phyloP scores from a whole-genome alignment of 2,329 filamentous ascomycete species.

The Paecilomyces sp. region DNA sequence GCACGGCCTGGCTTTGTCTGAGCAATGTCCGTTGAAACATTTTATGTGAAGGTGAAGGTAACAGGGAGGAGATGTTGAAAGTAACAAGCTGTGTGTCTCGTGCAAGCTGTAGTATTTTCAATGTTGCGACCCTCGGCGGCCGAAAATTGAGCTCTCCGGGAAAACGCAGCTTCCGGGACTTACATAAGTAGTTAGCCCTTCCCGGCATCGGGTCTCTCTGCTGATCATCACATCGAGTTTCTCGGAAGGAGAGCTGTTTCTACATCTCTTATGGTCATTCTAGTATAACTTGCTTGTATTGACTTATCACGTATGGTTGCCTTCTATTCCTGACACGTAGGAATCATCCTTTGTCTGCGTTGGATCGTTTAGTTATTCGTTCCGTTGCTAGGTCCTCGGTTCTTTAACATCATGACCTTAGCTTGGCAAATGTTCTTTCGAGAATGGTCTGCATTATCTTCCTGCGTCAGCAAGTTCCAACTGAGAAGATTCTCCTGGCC shows the following conservation, averaged over 20 bases:
- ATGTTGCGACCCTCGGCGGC: not conserved
- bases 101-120: slow-evolving; percentile 1
- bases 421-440: not conserved
- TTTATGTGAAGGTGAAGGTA: slow-evolving; percentile 6
- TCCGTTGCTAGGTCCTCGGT: not conserved
- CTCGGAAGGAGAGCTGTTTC: too few relatives aligned
- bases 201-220: not conserved
- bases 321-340: not conserved
- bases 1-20: slow-evolving; percentile 33
- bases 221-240: not conserved
- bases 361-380: not conserved
- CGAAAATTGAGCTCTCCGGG: slow-evolving; percentile 4
- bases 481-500: not conserved
- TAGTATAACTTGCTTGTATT: too few relatives aligned
- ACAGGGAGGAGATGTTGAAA: slow-evolving; percentile 2
- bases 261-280: too few relatives aligned
- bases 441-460: not conserved
- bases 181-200: slow-evolving; percentile 4
- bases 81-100: not conserved
- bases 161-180: slow-evolving; percentile 4
- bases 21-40: slow-evolving; percentile 39
- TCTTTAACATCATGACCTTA: not conserved
- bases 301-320: too few relatives aligned
- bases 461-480: not conserved
- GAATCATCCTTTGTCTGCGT: not conserved